Conservation (phyloP, 2,329 filamentous ascomycete species). For the Calonectria naviculata region DNA sequence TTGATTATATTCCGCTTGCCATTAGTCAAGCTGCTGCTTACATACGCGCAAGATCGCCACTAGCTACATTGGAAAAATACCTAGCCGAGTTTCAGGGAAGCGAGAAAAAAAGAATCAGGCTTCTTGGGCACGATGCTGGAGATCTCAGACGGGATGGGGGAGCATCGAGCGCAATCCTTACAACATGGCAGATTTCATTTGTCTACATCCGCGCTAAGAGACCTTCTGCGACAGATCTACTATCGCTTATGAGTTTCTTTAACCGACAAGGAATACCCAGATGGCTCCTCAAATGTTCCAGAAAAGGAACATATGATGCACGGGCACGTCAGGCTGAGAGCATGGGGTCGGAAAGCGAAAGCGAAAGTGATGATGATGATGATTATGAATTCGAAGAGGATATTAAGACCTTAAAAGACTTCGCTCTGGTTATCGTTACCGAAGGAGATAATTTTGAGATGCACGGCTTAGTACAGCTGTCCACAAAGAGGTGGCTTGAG, state of each 20-base stretch:
- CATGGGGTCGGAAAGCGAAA: too few species aligned
- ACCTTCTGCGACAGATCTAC: conserved; percentile 6
- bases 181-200: background rate
- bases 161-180: background rate
- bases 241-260: background rate
- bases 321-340: too few species aligned
- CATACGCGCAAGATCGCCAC: background rate
- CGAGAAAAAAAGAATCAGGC: background rate
- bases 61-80: background rate
- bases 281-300: background rate
- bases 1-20: background rate
- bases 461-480: too few species aligned
- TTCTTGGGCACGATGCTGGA: background rate
- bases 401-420: too few species aligned
- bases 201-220: background rate
- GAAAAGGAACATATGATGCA: too few species aligned
- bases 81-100: background rate
- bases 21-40: conserved; percentile 1
- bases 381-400: too few species aligned
- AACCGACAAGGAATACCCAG: conserved; percentile 4
- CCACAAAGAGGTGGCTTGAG: too few species aligned
- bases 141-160: background rate
- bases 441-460: too few species aligned
- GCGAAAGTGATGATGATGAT: too few species aligned
- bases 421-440: too few species aligned